phyloP scores from a whole-genome alignment of 345 rosid species.

The Populus davidiana region DNA sequence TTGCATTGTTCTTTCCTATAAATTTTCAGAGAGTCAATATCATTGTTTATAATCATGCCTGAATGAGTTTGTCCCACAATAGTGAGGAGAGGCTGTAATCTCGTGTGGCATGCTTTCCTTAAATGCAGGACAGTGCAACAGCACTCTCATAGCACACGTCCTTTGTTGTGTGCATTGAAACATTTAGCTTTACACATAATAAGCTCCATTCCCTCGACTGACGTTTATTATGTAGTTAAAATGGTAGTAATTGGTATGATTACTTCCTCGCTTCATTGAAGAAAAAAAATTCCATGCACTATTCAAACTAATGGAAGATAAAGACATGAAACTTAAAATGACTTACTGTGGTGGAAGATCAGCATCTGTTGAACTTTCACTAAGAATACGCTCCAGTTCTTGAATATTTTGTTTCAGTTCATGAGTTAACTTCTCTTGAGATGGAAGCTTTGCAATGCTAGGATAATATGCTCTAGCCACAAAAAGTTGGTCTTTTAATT shows the following conservation, averaged over 20 bases:
- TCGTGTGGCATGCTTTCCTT: not conserved
- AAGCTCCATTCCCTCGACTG: not conserved
- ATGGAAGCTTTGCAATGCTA: slow-evolving; percentile 83
- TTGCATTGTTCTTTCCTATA: not conserved
- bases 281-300: not conserved
- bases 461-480: slow-evolving; percentile 96
- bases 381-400: slow-evolving; percentile 84
- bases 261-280: not conserved
- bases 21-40: not conserved
- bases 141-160: too few relatives aligned
- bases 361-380: slow-evolving; percentile 79
- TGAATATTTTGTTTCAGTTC: slow-evolving; percentile 89
- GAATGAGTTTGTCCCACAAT: too few relatives aligned
- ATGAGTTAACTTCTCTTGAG: slow-evolving; percentile 61
- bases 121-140: not conserved
- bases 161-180: not conserved
- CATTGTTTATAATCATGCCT: not conserved
- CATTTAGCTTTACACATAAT: not conserved
- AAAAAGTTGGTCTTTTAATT: slow-evolving; percentile 85
- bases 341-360: slow-evolving; percentile 89
- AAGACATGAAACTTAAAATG: slow-evolving; percentile 2
- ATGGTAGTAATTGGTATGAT: not conserved
- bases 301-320: not conserved
- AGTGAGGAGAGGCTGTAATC: not conserved
- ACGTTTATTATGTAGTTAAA: not conserved